Percentiles rank a stretch among this genome's conserved stretches.
These are phyloP conservation scores for Alternaria sp. DNA, from an alignment of 2,329 filamentous ascomycete species.

Conservation along the genomic window DNA sequence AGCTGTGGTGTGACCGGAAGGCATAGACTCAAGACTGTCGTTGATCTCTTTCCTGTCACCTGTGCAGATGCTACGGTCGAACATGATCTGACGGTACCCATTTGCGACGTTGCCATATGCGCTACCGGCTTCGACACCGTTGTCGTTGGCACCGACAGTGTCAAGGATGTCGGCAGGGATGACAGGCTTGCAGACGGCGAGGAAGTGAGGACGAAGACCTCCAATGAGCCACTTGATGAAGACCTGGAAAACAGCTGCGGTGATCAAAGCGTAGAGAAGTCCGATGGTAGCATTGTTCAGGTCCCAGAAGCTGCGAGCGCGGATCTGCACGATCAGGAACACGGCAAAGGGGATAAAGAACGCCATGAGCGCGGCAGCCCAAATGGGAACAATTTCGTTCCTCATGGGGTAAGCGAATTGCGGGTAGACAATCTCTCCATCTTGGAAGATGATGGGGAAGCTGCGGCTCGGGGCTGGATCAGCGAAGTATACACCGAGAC, in stretches of 20 bases:
- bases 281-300: conserved; percentile 74
- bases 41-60: conserved; percentile 69
- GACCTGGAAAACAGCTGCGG: conserved; percentile 77
- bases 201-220: conserved; percentile 68
- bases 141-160: conserved; percentile 19
- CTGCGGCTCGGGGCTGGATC: conserved; percentile 71
- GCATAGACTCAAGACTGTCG: conserved; percentile 73
- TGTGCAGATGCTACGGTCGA: conserved; percentile 72
- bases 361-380: conserved; percentile 70
- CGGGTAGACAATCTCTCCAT: conserved; percentile 72
- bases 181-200: conserved; percentile 71
- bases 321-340: conserved; percentile 71
- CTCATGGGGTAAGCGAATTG: conserved; percentile 74
- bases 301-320: conserved; percentile 60
- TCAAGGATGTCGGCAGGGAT: conserved; percentile 49
- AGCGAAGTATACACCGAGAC: conserved; percentile 71
- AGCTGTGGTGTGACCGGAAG: conserved; percentile 75
- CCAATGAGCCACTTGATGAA: conserved; percentile 79
- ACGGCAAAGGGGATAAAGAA: conserved; percentile 69
- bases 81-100: conserved; percentile 69
- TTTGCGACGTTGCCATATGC: conserved; percentile 57
- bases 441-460: conserved; percentile 69
- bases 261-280: conserved; percentile 72
- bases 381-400: conserved; percentile 67
- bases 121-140: conserved; percentile 51